phyloP scores from a whole-genome alignment of 805 yeast species.

The Yarrowia alimentaria region DNA sequence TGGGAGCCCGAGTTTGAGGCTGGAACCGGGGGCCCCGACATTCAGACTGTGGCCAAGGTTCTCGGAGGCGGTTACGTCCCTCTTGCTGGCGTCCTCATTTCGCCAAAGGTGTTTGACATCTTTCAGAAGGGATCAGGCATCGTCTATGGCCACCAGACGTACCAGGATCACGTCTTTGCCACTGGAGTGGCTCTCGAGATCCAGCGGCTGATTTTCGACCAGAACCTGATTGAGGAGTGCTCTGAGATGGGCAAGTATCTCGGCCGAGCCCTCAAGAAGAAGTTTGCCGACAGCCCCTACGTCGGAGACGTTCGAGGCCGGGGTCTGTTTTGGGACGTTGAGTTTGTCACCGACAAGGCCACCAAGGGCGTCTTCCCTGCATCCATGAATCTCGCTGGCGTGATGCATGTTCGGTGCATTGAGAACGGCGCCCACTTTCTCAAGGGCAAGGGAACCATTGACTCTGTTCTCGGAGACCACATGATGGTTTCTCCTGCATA shows the following conservation, averaged over 20 bases:
- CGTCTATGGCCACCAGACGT: conserved; percentile 49
- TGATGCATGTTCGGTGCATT: conserved; percentile 20
- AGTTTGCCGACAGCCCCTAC: conserved; percentile 40
- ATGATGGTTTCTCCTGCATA: conserved; percentile 27
- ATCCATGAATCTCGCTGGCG: conserved; percentile 16
- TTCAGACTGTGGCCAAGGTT: conserved; percentile 51
- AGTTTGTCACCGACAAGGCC: conserved; percentile 53
- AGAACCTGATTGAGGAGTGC: conserved; percentile 45
- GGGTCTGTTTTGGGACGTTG: conserved; percentile 60
- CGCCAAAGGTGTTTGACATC: conserved; percentile 45
- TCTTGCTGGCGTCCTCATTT: conserved; percentile 47
- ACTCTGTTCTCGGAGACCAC: conserved; percentile 24
- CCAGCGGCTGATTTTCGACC: conserved; percentile 44
- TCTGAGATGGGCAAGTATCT: conserved; percentile 46
- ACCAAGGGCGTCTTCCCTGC: conserved; percentile 47
- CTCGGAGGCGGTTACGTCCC: conserved; percentile 50
- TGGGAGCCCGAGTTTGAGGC: conserved; percentile 46
- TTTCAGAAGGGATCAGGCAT: conserved; percentile 45
- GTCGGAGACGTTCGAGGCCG: conserved; percentile 64
- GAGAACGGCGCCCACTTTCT: conserved; percentile 29
- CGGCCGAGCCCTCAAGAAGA: conserved; percentile 43
- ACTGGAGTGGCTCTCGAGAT: conserved; percentile 46
- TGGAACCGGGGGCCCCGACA: conserved; percentile 45
- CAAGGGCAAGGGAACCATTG: conserved; percentile 29
- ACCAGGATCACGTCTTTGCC: conserved; percentile 50